These are phyloP conservation scores for Aspergillus sergii DNA, from an alignment of 2,329 filamentous ascomycete genomes.

Conservation along the genomic window DNA sequence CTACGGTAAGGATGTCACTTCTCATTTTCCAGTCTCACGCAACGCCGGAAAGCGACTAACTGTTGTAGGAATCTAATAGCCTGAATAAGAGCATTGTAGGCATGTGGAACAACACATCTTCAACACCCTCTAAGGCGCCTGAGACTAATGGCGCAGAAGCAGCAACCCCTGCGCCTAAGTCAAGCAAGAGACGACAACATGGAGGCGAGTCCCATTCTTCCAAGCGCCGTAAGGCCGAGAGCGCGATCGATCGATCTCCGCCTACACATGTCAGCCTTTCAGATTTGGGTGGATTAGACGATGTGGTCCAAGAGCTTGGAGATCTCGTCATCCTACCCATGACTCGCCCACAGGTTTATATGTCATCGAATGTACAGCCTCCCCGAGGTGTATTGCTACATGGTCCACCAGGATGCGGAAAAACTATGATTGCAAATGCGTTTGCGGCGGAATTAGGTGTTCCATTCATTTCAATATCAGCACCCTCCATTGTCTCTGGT, in stretches of 20 bases:
- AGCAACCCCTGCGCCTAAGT: conserved; percentile 29
- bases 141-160: conserved; percentile 30
- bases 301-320: conserved; percentile 69
- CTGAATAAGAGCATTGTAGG: conserved; percentile 68
- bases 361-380: conserved; percentile 66
- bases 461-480: conserved; percentile 79
- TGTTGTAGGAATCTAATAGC: conserved; percentile 57
- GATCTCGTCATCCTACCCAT: conserved; percentile 75
- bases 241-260: conserved; percentile 63
- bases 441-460: conserved; percentile 75
- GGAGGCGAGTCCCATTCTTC: conserved; percentile 65
- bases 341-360: conserved; percentile 66
- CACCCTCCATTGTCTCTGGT: conserved; percentile 77
- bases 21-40: neutral
- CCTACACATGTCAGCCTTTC: conserved; percentile 68
- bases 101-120: conserved; percentile 55
- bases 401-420: conserved; percentile 82
- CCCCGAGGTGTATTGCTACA: conserved; percentile 77
- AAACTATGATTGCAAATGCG: conserved; percentile 80
- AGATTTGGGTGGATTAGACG: conserved; percentile 76
- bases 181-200: conserved; percentile 59
- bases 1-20: conserved; percentile 28
- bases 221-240: conserved; percentile 65
- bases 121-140: conserved; percentile 34
- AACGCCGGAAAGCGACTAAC: conserved; percentile 17